These are phyloP conservation scores for Obelidium mucronatum DNA, from an alignment of 192 early-diverging fungal genomes.

Conservation along the genomic window DNA sequence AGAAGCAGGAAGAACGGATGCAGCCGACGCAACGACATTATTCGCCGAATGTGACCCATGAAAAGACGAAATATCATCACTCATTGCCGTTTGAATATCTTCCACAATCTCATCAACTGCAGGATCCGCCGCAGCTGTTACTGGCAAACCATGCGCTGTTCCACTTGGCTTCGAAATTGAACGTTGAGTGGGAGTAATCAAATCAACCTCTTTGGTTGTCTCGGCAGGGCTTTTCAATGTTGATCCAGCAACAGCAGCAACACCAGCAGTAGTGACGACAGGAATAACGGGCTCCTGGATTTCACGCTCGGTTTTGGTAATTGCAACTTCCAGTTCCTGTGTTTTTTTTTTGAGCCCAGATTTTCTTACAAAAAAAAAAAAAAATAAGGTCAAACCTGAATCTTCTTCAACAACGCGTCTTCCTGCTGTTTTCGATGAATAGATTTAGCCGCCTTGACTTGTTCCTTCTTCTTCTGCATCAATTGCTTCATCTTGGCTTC, in stretches of 20 bases:
- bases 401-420: constrained; percentile 4
- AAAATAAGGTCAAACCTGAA: constrained; percentile 2
- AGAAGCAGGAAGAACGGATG: not conserved
- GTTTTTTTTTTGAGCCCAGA: not conserved
- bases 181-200: too few species aligned
- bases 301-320: not conserved
- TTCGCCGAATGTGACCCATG: too few species aligned
- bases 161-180: too few species aligned
- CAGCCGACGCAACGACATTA: not conserved
- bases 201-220: too few species aligned
- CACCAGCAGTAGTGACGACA: not conserved
- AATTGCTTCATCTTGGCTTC: not conserved
- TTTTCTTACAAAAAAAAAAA: not conserved
- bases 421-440: not conserved
- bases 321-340: not conserved
- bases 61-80: not conserved
- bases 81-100: not conserved
- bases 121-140: not conserved
- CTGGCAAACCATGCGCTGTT: too few species aligned
- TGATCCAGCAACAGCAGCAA: not conserved
- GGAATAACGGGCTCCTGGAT: constrained; percentile 1
- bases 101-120: not conserved
- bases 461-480: not conserved
- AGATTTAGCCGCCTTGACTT: not conserved
- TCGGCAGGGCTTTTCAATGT: not conserved